phyloP scores from a whole-genome alignment of 345 rosid species.

The Gossypium arboreum region DNA sequence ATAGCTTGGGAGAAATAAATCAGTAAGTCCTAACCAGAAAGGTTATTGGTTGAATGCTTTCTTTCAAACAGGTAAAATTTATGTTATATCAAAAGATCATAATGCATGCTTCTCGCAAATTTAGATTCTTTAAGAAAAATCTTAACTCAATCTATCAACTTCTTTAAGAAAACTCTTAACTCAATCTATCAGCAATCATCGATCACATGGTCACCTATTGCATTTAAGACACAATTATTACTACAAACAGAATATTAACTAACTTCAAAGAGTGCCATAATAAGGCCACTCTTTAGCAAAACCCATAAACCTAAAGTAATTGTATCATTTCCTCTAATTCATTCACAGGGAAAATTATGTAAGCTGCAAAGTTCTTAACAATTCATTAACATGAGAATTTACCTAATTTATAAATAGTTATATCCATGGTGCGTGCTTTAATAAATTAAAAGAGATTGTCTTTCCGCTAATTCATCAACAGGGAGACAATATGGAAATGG shows the following conservation, averaged over 20 bases:
- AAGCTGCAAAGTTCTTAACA: not conserved
- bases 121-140: not conserved
- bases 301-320: not conserved
- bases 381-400: constrained; percentile 3
- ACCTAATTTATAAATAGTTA: constrained; percentile 32
- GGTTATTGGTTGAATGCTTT: not conserved
- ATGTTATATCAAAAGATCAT: not conserved
- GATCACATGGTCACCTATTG: not conserved
- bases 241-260: not conserved
- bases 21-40: not conserved
- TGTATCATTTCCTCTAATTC: not conserved
- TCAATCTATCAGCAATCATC: not conserved
- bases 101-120: not conserved
- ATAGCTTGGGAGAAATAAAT: not conserved
- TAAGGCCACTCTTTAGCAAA: not conserved
- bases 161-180: not conserved
- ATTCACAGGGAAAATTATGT: not conserved
- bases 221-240: not conserved
- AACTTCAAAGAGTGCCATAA: not conserved
- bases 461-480: not conserved
- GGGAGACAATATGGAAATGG: not conserved
- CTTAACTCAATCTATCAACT: not conserved
- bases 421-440: not conserved
- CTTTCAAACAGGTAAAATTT: not conserved
- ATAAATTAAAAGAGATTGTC: not conserved